Base-by-base conservation (phyloP, 1,139 yeast species). In the Blastobotrys niveus region DNA sequence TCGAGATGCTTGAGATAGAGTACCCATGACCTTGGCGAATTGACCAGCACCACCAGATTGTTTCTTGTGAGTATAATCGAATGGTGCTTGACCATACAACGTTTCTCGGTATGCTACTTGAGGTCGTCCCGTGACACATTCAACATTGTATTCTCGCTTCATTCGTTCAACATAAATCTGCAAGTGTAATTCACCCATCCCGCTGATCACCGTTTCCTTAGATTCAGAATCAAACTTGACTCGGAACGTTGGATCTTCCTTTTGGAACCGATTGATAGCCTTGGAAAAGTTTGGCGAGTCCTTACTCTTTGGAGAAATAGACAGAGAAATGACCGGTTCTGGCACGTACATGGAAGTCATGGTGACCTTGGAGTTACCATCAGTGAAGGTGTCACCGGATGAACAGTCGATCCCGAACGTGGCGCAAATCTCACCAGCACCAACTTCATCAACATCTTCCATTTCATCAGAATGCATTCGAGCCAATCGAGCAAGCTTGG, bases 31-130 rank as follows among this genome's bases (percentile, higher is more conserved):
- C 71, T 93, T 82, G 68, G 95, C 98, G 64, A 81, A 91, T 72
- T 91, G 99, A 71, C 99, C 99, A 54, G 98, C 95, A 76, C 99
- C 99, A 67, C 99, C 99, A 61, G 93, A 79, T 73, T 91, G 99
- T 65, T 89, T 89, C 76, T 91, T 91, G 73, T 89, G 97, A 27
- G 96, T 85, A 71, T 79, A 87, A 64, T 91, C 97, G 61, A 91
- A 89, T n/a, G 79, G 73, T 22, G 91, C 75, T 34, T 84, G 72
- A 5, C 74, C 65, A 34, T 86, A 73, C 53, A 91, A 80, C 34
- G 98, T 83, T 71, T 93, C 99, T 68, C 99, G 82, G 71, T 91
- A 93, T 20, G 98, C 87, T 39, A 93, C 98, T 72, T 89, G 96
- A 42, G 98, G 99, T 67, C 85, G 83, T 64, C 99, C 98, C 48